Conservation (phyloP, 1,139 yeast genomes). For the Blastobotrys aristatus region DNA sequence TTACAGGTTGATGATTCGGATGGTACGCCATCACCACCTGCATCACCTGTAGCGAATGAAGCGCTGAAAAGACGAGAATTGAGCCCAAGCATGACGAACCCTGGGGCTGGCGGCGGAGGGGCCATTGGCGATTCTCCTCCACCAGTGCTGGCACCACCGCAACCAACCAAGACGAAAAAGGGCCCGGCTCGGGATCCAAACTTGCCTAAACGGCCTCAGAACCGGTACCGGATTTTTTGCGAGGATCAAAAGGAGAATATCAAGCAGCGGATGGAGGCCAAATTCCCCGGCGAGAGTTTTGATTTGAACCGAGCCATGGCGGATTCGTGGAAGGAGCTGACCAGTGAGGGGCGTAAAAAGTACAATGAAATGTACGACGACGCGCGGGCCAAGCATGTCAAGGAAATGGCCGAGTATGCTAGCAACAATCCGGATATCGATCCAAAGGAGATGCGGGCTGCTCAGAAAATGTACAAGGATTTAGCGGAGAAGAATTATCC, state of each 20-base stretch:
- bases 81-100: conserved; percentile 13
- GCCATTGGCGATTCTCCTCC: conserved; percentile 4
- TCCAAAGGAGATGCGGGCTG: conserved; percentile 26
- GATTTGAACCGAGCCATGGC: conserved; percentile 76
- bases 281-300: conserved; percentile 45
- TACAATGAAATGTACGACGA: conserved; percentile 73
- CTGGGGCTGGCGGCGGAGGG: conserved; percentile 5
- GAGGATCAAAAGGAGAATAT: conserved; percentile 77
- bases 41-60: conserved; percentile 24
- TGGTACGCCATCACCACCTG: conserved; percentile 33
- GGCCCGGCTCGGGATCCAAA: conserved; percentile 59
- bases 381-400: conserved; percentile 69
- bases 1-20: conserved; percentile 28
- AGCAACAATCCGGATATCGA: conserved; percentile 26
- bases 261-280: conserved; percentile 47
- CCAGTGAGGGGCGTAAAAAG: conserved; percentile 66
- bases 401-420: conserved; percentile 65
- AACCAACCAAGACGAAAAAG: conserved; percentile 7
- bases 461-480: conserved; percentile 25
- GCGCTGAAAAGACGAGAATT: conserved; percentile 10
- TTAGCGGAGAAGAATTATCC: conserved; percentile 18
- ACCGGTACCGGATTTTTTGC: conserved; percentile 83
- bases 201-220: conserved; percentile 83
- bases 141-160: conserved; percentile 4
- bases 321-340: conserved; percentile 78